These are phyloP conservation scores for Mycena vitilis DNA, from an alignment of 768 basidiomycete genomes.

Conservation along the genomic window DNA sequence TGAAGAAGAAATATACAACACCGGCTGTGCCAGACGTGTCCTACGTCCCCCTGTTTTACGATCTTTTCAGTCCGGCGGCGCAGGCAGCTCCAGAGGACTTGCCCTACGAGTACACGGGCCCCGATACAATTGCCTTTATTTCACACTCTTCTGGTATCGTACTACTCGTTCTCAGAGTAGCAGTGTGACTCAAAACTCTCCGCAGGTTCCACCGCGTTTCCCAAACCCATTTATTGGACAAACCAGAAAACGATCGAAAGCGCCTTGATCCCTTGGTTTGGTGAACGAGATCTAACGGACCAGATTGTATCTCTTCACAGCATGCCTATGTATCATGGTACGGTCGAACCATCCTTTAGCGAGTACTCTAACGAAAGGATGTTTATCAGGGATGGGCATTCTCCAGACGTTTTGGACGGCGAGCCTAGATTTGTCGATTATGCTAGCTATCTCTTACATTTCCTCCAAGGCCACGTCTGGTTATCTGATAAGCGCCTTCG, in stretches of 20 bases:
- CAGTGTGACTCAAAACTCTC: too few species aligned
- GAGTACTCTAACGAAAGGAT: too few species aligned
- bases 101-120: conserved; percentile 17
- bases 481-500: conserved; percentile 38
- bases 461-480: conserved; percentile 39
- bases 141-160: neutral
- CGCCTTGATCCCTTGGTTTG: conserved; percentile 35
- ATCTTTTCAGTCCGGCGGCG: conserved; percentile 30
- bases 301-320: conserved; percentile 40
- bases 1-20: conserved; percentile 30
- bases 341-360: neutral
- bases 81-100: conserved; percentile 20
- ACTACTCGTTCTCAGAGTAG: neutral
- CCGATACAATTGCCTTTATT: neutral
- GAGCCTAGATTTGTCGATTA: neutral
- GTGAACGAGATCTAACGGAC: conserved; percentile 42
- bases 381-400: conserved; percentile 26
- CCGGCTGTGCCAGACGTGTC: conserved; percentile 33
- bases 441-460: neutral
- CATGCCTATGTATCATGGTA: conserved; percentile 48
- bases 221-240: conserved; percentile 39
- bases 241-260: conserved; percentile 31
- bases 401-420: conserved; percentile 32
- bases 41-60: conserved; percentile 36
- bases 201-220: conserved; percentile 38